phyloP scores from a whole-genome alignment of 1,284 basidiomycete species.

The Ceratorhiza oryzae-sativae region DNA sequence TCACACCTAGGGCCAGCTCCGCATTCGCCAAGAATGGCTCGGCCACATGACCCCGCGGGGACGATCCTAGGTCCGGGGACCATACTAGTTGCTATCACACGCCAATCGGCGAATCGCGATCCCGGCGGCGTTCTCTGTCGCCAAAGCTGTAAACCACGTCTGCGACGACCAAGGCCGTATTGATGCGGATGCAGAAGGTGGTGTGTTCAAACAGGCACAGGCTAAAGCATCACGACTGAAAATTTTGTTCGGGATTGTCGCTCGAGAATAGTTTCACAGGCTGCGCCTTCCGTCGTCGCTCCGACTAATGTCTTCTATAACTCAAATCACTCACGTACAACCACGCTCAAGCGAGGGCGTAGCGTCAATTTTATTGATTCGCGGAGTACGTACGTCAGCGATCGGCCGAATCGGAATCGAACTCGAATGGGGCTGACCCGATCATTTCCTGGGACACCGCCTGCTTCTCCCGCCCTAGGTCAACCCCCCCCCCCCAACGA shows the following conservation, averaged over 20 bases:
- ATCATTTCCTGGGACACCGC: too few relatives aligned
- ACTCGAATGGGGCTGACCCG: too few relatives aligned
- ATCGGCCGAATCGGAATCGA: too few relatives aligned
- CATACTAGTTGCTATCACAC: slow-evolving; percentile 24
- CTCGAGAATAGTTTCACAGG: too few relatives aligned
- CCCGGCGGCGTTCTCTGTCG: not conserved
- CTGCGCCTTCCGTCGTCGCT: not conserved
- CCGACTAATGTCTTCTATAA: not conserved
- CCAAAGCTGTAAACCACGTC: too few relatives aligned
- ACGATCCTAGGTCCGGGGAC: not conserved
- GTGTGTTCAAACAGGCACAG: too few relatives aligned
- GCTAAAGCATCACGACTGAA: too few relatives aligned
- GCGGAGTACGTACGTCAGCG: too few relatives aligned
- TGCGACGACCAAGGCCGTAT: too few relatives aligned
- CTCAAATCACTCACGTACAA: not conserved
- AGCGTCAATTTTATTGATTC: not conserved
- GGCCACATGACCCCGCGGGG: slow-evolving; percentile 11
- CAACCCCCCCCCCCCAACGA: too few relatives aligned
- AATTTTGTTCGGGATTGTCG: not conserved
- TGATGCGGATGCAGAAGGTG: too few relatives aligned
- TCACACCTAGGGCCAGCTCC: not conserved
- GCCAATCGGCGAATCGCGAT: not conserved
- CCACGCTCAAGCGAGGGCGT: not conserved
- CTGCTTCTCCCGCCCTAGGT: too few relatives aligned
- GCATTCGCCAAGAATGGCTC: not conserved